Evolutionary conservation across 257 asterid species (phyloP).

Genomic region (Leptodermis oblonga): DNA sequence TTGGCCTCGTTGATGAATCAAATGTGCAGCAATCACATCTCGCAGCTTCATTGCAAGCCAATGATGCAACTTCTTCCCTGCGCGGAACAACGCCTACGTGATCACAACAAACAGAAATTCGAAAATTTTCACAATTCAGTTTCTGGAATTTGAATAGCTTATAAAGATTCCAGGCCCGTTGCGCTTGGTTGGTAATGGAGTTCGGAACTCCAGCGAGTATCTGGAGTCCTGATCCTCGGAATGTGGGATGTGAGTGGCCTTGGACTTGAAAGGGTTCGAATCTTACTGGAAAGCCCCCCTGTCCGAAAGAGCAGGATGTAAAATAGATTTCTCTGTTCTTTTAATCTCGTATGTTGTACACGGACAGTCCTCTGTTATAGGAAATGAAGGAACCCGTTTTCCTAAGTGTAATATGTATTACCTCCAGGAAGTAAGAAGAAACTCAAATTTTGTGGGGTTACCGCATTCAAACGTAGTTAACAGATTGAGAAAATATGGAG

Average conservation of each 20-base stretch:
- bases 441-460: not conserved
- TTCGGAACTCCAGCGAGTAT: not conserved
- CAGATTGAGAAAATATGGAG: too few species aligned
- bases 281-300: not conserved
- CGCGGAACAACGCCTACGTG: conserved; percentile 35
- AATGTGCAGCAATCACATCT: conserved; percentile 38
- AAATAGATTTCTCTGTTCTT: not conserved
- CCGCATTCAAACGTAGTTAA: not conserved
- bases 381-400: not conserved
- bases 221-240: conserved; percentile 1
- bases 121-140: not conserved
- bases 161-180: not conserved
- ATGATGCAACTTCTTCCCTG: conserved; percentile 37
- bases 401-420: too few species aligned
- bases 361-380: not conserved
- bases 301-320: conserved; percentile 5
- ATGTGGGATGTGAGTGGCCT: not conserved
- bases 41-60: conserved; percentile 32
- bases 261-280: conserved; percentile 1
- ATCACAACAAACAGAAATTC: not conserved
- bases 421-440: not conserved
- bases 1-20: conserved; percentile 57
- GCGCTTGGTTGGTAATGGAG: conserved; percentile 6
- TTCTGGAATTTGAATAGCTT: conserved; percentile 3
- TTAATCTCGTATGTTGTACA: not conserved